Base-by-base conservation (phyloP, 176 grass and related monocot genomes). In the Poa annua region DNA sequence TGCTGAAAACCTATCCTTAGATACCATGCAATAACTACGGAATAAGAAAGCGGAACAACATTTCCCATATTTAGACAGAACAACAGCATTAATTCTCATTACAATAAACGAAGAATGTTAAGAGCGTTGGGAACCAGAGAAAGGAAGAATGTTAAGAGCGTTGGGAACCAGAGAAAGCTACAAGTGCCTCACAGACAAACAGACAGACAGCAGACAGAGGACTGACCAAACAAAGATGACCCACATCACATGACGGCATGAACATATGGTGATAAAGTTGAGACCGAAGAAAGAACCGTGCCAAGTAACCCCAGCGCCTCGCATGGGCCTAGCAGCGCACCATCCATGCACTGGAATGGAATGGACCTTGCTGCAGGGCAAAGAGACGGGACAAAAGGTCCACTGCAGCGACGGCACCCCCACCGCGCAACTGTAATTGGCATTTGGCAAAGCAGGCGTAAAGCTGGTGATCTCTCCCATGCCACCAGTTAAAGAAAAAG, bases 221-320 rank as follows among this genome's bases (percentile, higher is more conserved):
- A 70, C 17, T 42, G 71, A 15, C 25, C 12, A 24, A 62, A 4
- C 11, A 8, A 12, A 85, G 16, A 57, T 32, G 45, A 13, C 35
- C 78, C 78, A 72, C 88, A 47, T 55, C 83, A 62, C 72, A 82
- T 82, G 83, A 45, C 9, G 10, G 77, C 77, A 53, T 76, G 82
- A 48, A 80, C 41, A 63, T 62, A 57, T 16, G 16, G 12, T n/a
- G n/a, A 3, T 32, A 32, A 67, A 67, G 60, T 9, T 10, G 4
- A 81, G 47, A 61, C 33, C 1, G 48, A 66, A 21, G 8, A 24
- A 44, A 21, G 8, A 24, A 44, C 3, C 47, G 15, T 67, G 82
- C 47, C 32, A 26, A 38, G 38, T 62, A 56, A 47, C 56, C 69
- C 29, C 44, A 57, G 66, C 6, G 34, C n/a, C 65, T 78, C 21